phyloP scores from a whole-genome alignment of 345 rosid species.

The Alliaria petiolata region DNA sequence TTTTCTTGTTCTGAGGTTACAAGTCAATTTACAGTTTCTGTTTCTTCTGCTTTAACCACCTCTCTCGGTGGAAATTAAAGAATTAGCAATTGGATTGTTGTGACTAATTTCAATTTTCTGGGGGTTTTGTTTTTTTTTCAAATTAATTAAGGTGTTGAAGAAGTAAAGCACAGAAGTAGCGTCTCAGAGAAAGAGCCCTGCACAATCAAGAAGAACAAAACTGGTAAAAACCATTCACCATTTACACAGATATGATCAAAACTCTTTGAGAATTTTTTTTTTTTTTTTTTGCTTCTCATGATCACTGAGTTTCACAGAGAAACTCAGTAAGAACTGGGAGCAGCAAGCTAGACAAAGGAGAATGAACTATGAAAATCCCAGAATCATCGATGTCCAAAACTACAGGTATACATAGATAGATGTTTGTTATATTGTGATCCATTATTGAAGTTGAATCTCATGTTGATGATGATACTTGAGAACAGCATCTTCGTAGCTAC shows the following conservation, averaged over 20 bases:
- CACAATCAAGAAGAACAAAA: slow-evolving; percentile 81
- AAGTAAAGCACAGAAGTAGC: slow-evolving; percentile 67
- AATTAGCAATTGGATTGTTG: slow-evolving; percentile 10
- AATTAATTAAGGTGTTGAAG: slow-evolving; percentile 52
- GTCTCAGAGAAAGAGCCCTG: slow-evolving; percentile 75
- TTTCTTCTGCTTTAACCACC: slow-evolving; percentile 9
- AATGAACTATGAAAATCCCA: slow-evolving; percentile 92
- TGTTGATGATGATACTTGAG: slow-evolving; percentile 19
- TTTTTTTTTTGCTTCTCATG: background rate
- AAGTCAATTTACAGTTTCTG: background rate
- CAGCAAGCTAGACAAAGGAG: slow-evolving; percentile 60
- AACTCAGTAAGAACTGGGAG: slow-evolving; percentile 63
- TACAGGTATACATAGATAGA: slow-evolving; percentile 46
- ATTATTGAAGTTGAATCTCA: background rate
- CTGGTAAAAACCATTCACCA: slow-evolving; percentile 45
- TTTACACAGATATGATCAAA: too few species aligned
- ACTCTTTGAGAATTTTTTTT: background rate
- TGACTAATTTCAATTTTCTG: background rate
- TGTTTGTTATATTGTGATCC: background rate
- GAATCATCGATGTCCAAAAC: slow-evolving; percentile 94
- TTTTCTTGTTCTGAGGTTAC: background rate
- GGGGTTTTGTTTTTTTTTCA: background rate
- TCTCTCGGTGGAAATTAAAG: background rate
- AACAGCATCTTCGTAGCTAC: slow-evolving; percentile 86
- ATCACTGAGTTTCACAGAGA: slow-evolving; percentile 51